A percentile compares a stretch with the other conserved stretches of the same genome.
Conservation (phyloP, 345 rosid species). For the Arabidopsis suecica region DNA sequence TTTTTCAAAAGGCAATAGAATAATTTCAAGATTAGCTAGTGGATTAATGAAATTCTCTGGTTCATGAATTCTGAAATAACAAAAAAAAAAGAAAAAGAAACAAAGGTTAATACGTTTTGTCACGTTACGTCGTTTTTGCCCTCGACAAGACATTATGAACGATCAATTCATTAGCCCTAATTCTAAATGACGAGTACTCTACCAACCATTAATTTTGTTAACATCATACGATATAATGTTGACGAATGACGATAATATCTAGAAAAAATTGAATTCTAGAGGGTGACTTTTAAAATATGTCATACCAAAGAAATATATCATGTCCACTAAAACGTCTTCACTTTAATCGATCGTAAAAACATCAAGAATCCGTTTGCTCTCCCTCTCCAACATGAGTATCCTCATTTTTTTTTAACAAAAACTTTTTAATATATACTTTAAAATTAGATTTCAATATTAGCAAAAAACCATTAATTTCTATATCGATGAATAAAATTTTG, state of each 20-base stretch:
- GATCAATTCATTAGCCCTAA: slow-evolving; percentile 2
- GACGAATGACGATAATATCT: not conserved
- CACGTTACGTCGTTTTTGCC: not conserved
- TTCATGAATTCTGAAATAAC: not conserved
- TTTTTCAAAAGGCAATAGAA: not conserved
- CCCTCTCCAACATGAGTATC: not conserved
- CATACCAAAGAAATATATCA: not conserved
- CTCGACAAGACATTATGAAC: slow-evolving; percentile 12
- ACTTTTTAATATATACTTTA: no score
- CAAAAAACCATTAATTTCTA: no score
- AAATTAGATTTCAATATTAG: no score
- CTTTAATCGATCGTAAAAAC: not conserved
- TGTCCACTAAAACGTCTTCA: not conserved
- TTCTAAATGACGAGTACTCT: not conserved
- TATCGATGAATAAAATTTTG: not conserved
- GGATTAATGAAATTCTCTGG: not conserved
- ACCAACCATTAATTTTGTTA: not conserved
- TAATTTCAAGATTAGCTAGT: not conserved
- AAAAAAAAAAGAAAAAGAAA: not conserved
- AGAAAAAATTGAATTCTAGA: not conserved
- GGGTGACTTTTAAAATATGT: not conserved
- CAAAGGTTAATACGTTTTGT: not conserved
- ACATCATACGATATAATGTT: not conserved
- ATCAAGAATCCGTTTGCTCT: not conserved
- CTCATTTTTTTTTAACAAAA: not conserved